Evolutionary conservation across 1,284 basidiomycete species (phyloP), one percentile per base, ranked within the genome.

Genomic region (Cutaneotrichosporon sp.): DNA sequence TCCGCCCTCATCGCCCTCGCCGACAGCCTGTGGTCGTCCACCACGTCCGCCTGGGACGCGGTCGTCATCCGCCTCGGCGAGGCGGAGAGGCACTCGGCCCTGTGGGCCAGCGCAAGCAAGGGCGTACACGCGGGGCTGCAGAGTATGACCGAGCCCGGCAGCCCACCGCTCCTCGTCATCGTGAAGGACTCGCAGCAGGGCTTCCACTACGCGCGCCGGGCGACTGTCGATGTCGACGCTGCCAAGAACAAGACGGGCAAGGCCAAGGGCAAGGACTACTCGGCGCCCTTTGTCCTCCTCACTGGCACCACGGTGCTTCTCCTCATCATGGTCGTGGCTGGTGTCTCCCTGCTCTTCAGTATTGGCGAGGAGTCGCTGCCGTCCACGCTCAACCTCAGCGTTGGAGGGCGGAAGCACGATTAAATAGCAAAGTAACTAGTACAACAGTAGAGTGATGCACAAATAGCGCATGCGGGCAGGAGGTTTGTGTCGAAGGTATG

Each of bases 351-450:
- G 17, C 52, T 75, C 19, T 64, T 53, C 39, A 52, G 62, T 1
- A 61, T 75, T 19, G 73, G 73, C 17, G 70, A 71, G 31, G 67
- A 67, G n/a, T 64, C 62, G 49, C 57, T 75, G 20, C 73, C 73
- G 16, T 68, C 67, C n/a, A 73, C 73, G 32, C 59, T 75, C 56
- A 75, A 65, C 34, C 58, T 75, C 24, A 65, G 67, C 17, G 57
- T 73, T 9, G 61, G 67, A n/a, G 62, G 67, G 26, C 53, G 55
- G 26, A 59, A 61, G 37, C 67, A 69, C 57, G 64, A 70, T 57
- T 70, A 63, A 25, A 31, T 51, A 41, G 26, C 38, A 41, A 31
- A 31, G 32, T 35, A 52, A 34, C 44, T 31, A 19, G 32, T 46
- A 46, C 27, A 46, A 39, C 38, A 26, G 42, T 52, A 29, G 29